Evolutionary conservation across 176 grass and related monocot genomes (phyloP).

Genomic region (Dendrocalamus sinicus): DNA sequence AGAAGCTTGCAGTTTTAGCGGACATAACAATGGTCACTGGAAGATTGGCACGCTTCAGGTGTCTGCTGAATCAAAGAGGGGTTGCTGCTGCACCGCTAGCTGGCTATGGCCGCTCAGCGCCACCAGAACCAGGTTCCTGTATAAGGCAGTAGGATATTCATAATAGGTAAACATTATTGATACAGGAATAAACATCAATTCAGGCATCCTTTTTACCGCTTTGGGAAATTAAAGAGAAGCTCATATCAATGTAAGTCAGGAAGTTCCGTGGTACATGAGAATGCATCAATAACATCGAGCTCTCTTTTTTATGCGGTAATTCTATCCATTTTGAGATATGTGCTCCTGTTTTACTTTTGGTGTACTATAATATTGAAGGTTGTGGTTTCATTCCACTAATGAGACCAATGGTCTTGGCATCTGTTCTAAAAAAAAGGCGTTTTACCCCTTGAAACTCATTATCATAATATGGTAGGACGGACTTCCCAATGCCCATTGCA

Average conservation of each 20-base stretch:
- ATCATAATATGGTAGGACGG: too few relatives aligned
- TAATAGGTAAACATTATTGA: conserved; percentile 14
- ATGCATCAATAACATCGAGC: conserved; percentile 13
- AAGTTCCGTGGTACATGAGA: background rate
- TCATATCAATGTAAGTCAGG: conserved; percentile 15
- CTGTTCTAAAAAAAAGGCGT: too few relatives aligned
- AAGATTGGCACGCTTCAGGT: conserved; percentile 84
- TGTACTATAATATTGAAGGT: too few relatives aligned
- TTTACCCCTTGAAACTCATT: too few relatives aligned
- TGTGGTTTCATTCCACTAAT: too few relatives aligned
- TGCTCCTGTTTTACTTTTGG: too few relatives aligned
- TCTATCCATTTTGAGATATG: background rate
- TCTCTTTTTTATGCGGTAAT: background rate
- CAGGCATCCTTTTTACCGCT: conserved; percentile 3
- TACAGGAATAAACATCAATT: conserved; percentile 42
- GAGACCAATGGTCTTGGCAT: too few relatives aligned
- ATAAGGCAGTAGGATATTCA: conserved; percentile 59
- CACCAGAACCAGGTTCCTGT: conserved; percentile 72
- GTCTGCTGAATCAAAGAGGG: conserved; percentile 81
- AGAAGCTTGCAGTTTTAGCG: conserved; percentile 64
- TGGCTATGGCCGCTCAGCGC: conserved; percentile 59
- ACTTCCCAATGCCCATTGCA: too few relatives aligned
- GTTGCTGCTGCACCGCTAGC: conserved; percentile 71
- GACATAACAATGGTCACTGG: conserved; percentile 45
- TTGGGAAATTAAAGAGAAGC: conserved; percentile 8